phyloP scores from a whole-genome alignment of 1,284 basidiomycete genomes.

The Fomitopsis pinicola region DNA sequence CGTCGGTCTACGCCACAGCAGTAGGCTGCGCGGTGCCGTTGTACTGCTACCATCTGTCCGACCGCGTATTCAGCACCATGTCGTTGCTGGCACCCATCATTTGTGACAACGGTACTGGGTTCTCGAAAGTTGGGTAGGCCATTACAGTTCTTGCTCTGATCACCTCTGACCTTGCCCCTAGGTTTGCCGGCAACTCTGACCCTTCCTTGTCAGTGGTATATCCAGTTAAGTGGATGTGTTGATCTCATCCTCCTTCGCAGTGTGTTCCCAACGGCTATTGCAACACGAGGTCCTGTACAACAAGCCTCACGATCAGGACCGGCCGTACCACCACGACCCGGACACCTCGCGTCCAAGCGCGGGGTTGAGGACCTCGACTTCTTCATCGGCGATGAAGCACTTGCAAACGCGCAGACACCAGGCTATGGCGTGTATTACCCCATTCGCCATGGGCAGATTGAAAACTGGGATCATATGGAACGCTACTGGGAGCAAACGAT shows the following conservation, averaged over 20 bases:
- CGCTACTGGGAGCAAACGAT: conserved; percentile 99
- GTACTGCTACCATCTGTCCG: not conserved
- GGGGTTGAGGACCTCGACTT: conserved; percentile 99
- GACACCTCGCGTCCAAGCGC: conserved; percentile 92
- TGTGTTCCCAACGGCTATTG: conserved; percentile 96
- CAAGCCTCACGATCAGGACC: conserved; percentile 65
- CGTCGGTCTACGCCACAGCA: not conserved
- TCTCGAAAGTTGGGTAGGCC: conserved; percentile 92
- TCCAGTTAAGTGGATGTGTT: not conserved
- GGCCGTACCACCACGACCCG: conserved; percentile 79
- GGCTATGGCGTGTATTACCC: conserved; percentile 96
- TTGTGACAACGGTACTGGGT: conserved; percentile 97
- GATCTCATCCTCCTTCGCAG: conserved; percentile 30
- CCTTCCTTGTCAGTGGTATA: conserved; percentile 80
- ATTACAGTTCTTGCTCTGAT: not conserved
- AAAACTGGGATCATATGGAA: conserved; percentile 99
- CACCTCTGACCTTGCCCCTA: conserved; percentile 29
- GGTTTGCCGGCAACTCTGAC: conserved; percentile 98
- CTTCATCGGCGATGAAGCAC: conserved; percentile 98
- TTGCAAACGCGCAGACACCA: conserved; percentile 88
- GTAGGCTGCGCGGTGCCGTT: not conserved
- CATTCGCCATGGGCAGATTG: conserved; percentile 97
- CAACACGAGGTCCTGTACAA: conserved; percentile 69
- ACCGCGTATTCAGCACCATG: conserved; percentile 41
- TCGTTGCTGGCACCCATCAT: conserved; percentile 85